Evolutionary conservation across 768 basidiomycete genomes (phyloP).

Genomic region (Strobilomyces confusus): DNA sequence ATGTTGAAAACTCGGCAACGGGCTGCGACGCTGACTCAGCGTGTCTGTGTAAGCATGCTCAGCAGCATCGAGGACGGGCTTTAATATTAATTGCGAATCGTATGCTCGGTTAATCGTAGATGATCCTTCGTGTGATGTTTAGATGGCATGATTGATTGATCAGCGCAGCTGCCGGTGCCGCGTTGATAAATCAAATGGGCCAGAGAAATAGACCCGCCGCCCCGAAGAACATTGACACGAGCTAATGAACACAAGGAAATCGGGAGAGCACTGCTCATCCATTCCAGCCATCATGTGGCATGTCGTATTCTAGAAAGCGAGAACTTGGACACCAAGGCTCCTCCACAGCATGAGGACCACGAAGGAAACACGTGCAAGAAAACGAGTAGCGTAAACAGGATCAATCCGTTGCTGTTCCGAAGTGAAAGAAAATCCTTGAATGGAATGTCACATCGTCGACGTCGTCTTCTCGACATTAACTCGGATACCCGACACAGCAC

Average conservation of each 20-base stretch:
- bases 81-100: neutral
- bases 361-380: constrained; percentile 18
- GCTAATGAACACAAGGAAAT: constrained; percentile 8
- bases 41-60: constrained; percentile 7
- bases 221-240: neutral
- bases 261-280: constrained; percentile 14
- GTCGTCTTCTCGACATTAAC: constrained; percentile 62
- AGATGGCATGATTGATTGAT: neutral
- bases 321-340: constrained; percentile 6
- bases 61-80: neutral
- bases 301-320: constrained; percentile 21
- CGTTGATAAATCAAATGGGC: neutral
- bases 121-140: neutral
- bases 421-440: constrained; percentile 12
- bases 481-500: constrained; percentile 41
- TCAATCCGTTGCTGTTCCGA: constrained; percentile 28
- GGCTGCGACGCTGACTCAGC: constrained; percentile 10
- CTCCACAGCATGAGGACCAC: constrained; percentile 11
- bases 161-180: too few species aligned
- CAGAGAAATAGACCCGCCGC: neutral
- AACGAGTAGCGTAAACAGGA: constrained; percentile 19
- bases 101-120: neutral
- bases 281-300: constrained; percentile 9
- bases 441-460: constrained; percentile 38
- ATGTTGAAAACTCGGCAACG: neutral